Evolutionary conservation across 805 yeast species (phyloP).

Genomic region (Wickerhamomyces xylosicus): DNA sequence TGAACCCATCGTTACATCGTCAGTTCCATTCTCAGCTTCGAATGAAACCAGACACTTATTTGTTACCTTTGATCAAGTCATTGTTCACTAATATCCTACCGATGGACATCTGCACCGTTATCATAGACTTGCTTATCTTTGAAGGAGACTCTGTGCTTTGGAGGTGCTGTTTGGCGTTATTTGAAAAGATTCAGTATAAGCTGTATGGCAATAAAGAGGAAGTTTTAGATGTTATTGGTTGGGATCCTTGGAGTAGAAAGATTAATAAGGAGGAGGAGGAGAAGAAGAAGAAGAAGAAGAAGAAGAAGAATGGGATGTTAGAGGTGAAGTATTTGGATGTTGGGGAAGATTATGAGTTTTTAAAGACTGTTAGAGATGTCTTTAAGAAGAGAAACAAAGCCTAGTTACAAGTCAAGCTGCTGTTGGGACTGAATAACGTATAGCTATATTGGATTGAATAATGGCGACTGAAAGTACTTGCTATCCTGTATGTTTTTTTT

Average conservation of each 20-base stretch:
- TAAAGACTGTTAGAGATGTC: conserved; percentile 29
- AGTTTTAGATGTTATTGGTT: conserved; percentile 29
- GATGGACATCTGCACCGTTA: conserved; percentile 35
- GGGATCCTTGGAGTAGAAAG: conserved; percentile 19
- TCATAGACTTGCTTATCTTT: conserved; percentile 50
- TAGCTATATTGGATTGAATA: no score
- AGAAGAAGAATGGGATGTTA: not conserved
- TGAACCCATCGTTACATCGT: conserved; percentile 32
- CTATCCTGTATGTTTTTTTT: no score
- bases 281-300: not conserved
- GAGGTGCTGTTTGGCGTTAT: conserved; percentile 41
- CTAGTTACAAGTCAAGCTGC: no score
- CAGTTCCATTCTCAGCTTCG: conserved; percentile 36
- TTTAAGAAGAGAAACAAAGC: conserved; percentile 23
- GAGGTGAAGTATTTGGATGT: conserved; percentile 31
- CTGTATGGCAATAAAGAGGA: conserved; percentile 42
- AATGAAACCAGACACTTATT: conserved; percentile 30
- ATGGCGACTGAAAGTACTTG: no score
- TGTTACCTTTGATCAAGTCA: conserved; percentile 32
- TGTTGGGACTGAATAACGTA: no score
- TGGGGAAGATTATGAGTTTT: conserved; percentile 40
- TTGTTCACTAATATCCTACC: conserved; percentile 36
- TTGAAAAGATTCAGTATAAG: conserved; percentile 37
- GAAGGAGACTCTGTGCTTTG: conserved; percentile 51
- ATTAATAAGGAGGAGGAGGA: conserved; percentile 11